These are phyloP conservation scores for Thalassiosira tumida DNA, from an alignment of 352 stramenopile species.

Conservation along the genomic window DNA sequence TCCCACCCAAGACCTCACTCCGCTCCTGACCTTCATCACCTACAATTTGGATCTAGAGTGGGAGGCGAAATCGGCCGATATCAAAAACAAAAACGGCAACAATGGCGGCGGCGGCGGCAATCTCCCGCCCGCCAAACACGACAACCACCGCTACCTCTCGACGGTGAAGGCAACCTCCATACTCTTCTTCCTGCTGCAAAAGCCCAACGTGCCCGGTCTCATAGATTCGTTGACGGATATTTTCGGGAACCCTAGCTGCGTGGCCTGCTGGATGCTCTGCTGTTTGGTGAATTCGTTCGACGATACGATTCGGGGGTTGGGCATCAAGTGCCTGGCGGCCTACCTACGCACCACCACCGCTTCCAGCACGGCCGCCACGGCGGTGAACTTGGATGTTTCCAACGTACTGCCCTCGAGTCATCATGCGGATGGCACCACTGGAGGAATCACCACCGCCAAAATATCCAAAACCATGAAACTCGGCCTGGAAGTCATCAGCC, in stretches of 20 bases:
- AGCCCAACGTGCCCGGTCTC: constrained; percentile 74
- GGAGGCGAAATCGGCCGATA: constrained; percentile 62
- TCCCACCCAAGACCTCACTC: constrained; percentile 74
- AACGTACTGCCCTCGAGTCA: constrained; percentile 9
- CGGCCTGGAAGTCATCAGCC: constrained; percentile 75
- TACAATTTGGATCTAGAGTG: constrained; percentile 85
- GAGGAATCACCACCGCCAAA: constrained; percentile 40
- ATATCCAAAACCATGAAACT: constrained; percentile 77
- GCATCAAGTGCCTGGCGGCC: constrained; percentile 86
- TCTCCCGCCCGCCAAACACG: neutral
- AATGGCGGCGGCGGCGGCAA: neutral
- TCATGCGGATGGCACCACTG: constrained; percentile 25
- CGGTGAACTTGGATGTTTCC: constrained; percentile 21
- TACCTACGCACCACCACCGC: constrained; percentile 79
- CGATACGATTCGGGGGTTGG: constrained; percentile 85
- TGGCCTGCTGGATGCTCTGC: constrained; percentile 89
- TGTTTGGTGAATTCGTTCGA: constrained; percentile 88
- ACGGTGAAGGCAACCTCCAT: constrained; percentile 81
- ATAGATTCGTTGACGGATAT: constrained; percentile 83
- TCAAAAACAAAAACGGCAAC: constrained; percentile 29
- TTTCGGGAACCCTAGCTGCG: constrained; percentile 82
- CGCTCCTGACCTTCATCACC: constrained; percentile 86
- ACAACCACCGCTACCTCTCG: constrained; percentile 47
- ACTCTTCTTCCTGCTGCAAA: constrained; percentile 87
- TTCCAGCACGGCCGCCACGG: constrained; percentile 3